These are phyloP conservation scores for Adansonia madagascariensis DNA, from an alignment of 441 rosid genomes.

Conservation along the genomic window DNA sequence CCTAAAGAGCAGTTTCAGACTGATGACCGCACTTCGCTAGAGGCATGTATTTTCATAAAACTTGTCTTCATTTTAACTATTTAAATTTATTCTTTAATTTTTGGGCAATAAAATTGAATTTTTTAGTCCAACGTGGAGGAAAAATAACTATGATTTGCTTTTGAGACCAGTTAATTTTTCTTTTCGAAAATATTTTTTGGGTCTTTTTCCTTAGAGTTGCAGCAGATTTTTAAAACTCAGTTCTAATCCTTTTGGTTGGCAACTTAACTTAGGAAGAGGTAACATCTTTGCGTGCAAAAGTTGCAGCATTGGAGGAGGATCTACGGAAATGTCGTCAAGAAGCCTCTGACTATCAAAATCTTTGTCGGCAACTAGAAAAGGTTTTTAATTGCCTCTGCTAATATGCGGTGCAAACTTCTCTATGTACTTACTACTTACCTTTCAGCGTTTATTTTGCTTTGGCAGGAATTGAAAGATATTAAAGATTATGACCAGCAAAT, in stretches of 20 bases:
- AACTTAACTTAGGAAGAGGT: constrained; percentile 67
- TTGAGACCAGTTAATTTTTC: background rate
- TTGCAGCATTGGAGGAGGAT: constrained; percentile 79
- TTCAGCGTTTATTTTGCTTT: constrained; percentile 30
- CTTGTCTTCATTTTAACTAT: background rate
- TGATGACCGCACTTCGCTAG: constrained; percentile 52
- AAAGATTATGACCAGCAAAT: constrained; percentile 83
- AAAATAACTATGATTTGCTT: background rate
- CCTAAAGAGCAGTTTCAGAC: constrained; percentile 53
- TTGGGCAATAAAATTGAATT: background rate
- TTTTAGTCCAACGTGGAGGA: constrained; percentile 1
- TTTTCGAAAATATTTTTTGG: background rate
- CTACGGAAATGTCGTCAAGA: constrained; percentile 73
- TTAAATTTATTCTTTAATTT: background rate
- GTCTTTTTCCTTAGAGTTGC: background rate
- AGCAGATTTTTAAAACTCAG: background rate
- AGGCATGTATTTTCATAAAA: constrained; percentile 48
- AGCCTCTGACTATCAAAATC: constrained; percentile 59
- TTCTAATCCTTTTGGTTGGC: constrained; percentile 24
- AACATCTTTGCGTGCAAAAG: constrained; percentile 64
- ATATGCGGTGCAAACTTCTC: constrained; percentile 23
- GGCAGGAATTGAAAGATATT: constrained; percentile 84
- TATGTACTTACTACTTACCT: constrained; percentile 13
- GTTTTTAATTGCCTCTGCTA: constrained; percentile 43
- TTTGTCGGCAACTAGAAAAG: constrained; percentile 70